phyloP scores from a whole-genome alignment of 2,329 filamentous ascomycete genomes.

The Lachnellula willkommii region DNA sequence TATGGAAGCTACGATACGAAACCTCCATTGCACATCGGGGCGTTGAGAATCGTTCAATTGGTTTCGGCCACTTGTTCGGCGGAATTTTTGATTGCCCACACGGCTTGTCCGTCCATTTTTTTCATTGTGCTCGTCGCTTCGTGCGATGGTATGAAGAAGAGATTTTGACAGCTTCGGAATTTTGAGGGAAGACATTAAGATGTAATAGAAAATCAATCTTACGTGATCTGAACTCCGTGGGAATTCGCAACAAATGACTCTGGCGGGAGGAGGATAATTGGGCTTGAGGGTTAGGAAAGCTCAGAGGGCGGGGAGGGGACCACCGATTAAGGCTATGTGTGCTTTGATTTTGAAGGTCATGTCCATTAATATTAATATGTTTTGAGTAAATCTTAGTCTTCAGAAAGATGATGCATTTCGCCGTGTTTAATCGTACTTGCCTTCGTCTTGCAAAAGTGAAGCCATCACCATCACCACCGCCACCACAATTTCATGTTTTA shows the following conservation, averaged over 20 bases:
- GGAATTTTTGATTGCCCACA: slow-evolving; percentile 44
- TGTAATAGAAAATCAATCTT: too few species aligned
- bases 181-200: too few species aligned
- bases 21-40: slow-evolving; percentile 1
- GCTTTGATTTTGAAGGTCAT: too few species aligned
- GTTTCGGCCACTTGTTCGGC: slow-evolving; percentile 43
- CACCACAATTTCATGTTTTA: neutral
- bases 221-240: too few species aligned
- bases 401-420: too few species aligned
- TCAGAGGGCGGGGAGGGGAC: too few species aligned
- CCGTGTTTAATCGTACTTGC: neutral
- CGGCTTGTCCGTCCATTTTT: slow-evolving; percentile 7
- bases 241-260: too few species aligned
- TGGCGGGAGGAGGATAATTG: too few species aligned
- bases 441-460: neutral
- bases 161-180: neutral
- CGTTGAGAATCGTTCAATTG: slow-evolving; percentile 14
- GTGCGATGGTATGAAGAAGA: slow-evolving; percentile 21
- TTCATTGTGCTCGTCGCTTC: slow-evolving; percentile 21
- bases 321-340: too few species aligned
- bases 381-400: too few species aligned
- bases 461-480: neutral
- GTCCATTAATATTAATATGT: too few species aligned
- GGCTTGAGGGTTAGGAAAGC: too few species aligned
- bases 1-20: neutral